A percentile compares a stretch with the other conserved stretches of the same genome.
phyloP scores from a whole-genome alignment of 805 yeast genomes.

The Yamadazyma phyllophila region DNA sequence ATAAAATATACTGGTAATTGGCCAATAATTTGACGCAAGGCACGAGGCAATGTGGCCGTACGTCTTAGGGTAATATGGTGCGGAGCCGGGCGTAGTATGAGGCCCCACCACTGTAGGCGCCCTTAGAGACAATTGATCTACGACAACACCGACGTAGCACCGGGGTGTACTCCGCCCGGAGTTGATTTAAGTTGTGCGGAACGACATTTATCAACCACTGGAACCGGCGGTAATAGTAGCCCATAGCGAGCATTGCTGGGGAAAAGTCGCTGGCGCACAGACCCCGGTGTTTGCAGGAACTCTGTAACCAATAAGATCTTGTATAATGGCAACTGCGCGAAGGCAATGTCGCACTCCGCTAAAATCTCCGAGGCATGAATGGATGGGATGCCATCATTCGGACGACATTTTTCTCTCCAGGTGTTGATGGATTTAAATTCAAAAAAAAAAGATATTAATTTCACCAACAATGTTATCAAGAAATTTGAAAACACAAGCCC shows the following conservation, averaged over 20 bases:
- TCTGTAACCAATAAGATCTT: conserved; percentile 1
- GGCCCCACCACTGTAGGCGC: no score
- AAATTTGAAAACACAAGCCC: conserved; percentile 14
- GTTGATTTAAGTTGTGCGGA: neutral
- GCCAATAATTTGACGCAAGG: no score
- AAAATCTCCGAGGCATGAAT: conserved; percentile 5
- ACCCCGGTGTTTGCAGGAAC: conserved; percentile 7
- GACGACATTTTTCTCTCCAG: conserved; percentile 6
- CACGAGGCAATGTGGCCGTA: no score
- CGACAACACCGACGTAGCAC: neutral
- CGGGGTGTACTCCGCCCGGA: neutral
- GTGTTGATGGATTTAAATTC: conserved; percentile 3
- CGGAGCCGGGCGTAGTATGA: no score
- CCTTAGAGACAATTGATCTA: no score
- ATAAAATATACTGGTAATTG: no score
- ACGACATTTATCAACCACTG: neutral
- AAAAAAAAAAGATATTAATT: neutral
- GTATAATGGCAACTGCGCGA: neutral
- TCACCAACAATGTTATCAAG: conserved; percentile 16
- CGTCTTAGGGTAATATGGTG: no score
- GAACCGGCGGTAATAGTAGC: neutral
- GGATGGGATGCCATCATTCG: conserved; percentile 5
- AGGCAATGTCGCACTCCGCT: conserved; percentile 6
- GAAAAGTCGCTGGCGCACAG: neutral
- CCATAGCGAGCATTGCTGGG: conserved; percentile 2